A percentile compares a stretch with the other conserved stretches of the same genome.
phyloP scores from a whole-genome alignment of 306 rosid species.

The Glycine latifolia region DNA sequence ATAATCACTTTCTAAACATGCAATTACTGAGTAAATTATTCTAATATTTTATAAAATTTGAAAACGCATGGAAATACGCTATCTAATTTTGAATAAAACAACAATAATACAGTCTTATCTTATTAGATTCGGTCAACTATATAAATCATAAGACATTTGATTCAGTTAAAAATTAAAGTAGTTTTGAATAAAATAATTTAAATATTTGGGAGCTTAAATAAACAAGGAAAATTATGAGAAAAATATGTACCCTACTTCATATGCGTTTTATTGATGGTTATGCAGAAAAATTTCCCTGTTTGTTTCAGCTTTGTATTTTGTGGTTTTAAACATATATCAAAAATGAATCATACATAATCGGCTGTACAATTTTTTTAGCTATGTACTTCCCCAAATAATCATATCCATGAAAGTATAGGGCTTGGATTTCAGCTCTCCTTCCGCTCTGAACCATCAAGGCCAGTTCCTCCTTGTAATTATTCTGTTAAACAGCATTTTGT shows the following conservation, averaged over 20 bases:
- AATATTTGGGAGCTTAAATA: not conserved
- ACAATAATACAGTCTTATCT: no score
- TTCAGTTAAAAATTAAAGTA: no score
- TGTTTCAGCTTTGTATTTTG: not conserved
- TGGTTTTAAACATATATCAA: not conserved
- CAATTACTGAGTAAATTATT: not conserved
- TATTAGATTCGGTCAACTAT: no score
- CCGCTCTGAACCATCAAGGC: constrained; percentile 74
- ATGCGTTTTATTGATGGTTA: not conserved
- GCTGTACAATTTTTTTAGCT: constrained; percentile 82
- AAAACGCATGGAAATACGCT: not conserved
- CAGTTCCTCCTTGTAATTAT: constrained; percentile 75
- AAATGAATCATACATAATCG: constrained; percentile 57
- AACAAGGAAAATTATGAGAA: not conserved
- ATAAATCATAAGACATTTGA: no score
- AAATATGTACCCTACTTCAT: not conserved
- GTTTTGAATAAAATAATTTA: not conserved
- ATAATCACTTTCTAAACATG: not conserved
- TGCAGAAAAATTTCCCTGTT: not conserved
- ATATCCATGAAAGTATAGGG: constrained; percentile 77
- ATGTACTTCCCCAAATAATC: constrained; percentile 81
- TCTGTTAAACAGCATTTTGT: constrained; percentile 59
- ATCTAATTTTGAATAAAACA: no score
- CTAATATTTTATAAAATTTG: not conserved
- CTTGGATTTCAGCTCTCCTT: constrained; percentile 84